A percentile compares a stretch with the other conserved stretches of the same genome.
phyloP scores from a whole-genome alignment of 139 green algal genomes.

The Auxenochlorella pyrenoidosa region DNA sequence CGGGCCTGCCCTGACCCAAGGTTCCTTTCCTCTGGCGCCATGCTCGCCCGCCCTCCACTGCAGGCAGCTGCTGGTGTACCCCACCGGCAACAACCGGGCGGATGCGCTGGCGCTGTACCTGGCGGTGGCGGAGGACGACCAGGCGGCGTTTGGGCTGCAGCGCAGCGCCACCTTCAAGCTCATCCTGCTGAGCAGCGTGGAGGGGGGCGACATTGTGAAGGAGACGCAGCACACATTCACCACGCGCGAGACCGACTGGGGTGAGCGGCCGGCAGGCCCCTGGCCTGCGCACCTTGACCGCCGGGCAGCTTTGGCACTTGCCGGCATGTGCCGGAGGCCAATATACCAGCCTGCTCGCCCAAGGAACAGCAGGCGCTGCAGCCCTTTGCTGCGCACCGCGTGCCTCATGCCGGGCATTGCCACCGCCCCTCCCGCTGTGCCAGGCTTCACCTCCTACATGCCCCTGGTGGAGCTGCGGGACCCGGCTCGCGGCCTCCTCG shows the following conservation, averaged over 20 bases:
- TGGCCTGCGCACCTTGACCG: neutral
- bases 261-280: neutral
- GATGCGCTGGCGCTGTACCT: constrained; percentile 76
- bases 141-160: constrained; percentile 58
- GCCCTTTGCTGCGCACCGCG: neutral
- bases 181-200: constrained; percentile 73
- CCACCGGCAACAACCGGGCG: constrained; percentile 61
- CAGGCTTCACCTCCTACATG: constrained; percentile 89
- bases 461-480: constrained; percentile 69
- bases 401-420: neutral
- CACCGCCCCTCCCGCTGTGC: too few relatives aligned
- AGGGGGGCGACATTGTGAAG: constrained; percentile 64
- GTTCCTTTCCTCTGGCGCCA: too few relatives aligned
- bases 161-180: constrained; percentile 86
- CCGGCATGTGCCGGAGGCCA: neutral
- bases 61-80: constrained; percentile 87
- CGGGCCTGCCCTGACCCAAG: too few relatives aligned
- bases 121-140: constrained; percentile 74
- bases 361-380: neutral
- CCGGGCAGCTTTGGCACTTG: neutral
- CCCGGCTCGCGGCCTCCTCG: constrained; percentile 66
- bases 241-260: constrained; percentile 77
- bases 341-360: neutral
- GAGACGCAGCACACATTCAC: constrained; percentile 82
- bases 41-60: neutral